Base-by-base conservation (phyloP, 768 basidiomycete genomes). In the Exidia glandulosa region DNA sequence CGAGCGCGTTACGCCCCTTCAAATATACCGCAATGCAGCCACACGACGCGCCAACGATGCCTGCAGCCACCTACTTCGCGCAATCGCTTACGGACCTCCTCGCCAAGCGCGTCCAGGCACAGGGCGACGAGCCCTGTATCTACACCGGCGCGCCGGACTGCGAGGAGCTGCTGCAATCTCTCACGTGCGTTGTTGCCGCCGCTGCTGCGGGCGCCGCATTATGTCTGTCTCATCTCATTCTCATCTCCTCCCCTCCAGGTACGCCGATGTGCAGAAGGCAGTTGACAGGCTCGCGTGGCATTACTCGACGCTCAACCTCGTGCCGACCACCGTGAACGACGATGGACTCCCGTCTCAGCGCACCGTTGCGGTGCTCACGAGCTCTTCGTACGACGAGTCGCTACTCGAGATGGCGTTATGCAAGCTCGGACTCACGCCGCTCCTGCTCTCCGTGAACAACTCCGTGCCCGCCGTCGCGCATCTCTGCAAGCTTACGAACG, bases 391-490 rank as follows among this genome's bases (percentile, higher is more conserved):
- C 55, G 75, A 77, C 63, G 73, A 75, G 57, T 67, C 75, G 2
- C 67, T 77, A 3, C 73, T 77, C 23, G 74, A 77, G 60, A 70
- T 76, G 54, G 75, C 76, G 2, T 70, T 77, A 14, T 69, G 71
- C 25, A 77, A 75, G 64, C 66, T 77, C 56, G 75, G 73, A 27
- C 66, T 76, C 13, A 64, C 72, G 9, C 64, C 75, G 14, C 67
- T 77, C 13, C 65, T 77, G 1, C 60, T 78, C 14, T 76, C 75
- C 7, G 71, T 75, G 59, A 79, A 79, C 69, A 80, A 79, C 66
- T 77, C 77, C 1, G 66, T 74, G 0, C 70, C 76, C 2, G 79
- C 78, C 9, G 67, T 79, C 31, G 76, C 75, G 0, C 76, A 79
- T 66, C 67, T 81, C 33, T 69, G 69, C 65, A 69, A 72, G 30